Percentiles rank a stretch among this genome's conserved stretches.
Conservation (phyloP, 495 filamentous ascomycete species). For the Xylaria cubensis region DNA sequence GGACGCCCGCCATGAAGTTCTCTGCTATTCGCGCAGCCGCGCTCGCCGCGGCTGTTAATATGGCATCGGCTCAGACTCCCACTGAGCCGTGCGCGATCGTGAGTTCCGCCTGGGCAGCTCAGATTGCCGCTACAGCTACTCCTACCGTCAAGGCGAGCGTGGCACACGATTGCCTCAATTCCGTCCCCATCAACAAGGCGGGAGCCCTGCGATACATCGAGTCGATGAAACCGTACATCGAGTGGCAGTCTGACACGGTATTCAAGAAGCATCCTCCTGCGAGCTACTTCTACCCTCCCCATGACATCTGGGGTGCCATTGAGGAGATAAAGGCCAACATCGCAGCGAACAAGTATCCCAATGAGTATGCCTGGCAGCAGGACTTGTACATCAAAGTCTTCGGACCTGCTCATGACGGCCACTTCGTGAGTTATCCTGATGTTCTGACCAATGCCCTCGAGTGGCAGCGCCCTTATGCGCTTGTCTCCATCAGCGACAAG, state of each 20-base stretch:
- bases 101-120: slow-evolving; percentile 48
- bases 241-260: slow-evolving; percentile 52
- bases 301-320: slow-evolving; percentile 51
- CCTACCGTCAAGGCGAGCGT: slow-evolving; percentile 48
- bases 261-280: slow-evolving; percentile 51
- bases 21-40: slow-evolving; percentile 26
- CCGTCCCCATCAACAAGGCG: slow-evolving; percentile 51
- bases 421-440: slow-evolving; percentile 53
- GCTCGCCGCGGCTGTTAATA: slow-evolving; percentile 22
- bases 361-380: slow-evolving; percentile 51
- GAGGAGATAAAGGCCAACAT: slow-evolving; percentile 45
- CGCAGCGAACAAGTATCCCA: slow-evolving; percentile 46
- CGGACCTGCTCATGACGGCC: slow-evolving; percentile 52
- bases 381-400: slow-evolving; percentile 47
- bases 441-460: slow-evolving; percentile 46
- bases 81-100: slow-evolving; percentile 50
- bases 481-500: slow-evolving; percentile 51
- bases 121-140: slow-evolving; percentile 39
- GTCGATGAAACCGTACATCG: slow-evolving; percentile 49
- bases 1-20: slow-evolving; percentile 23
- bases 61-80: slow-evolving; percentile 27
- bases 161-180: slow-evolving; percentile 54
- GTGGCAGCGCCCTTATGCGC: slow-evolving; percentile 40
- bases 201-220: slow-evolving; percentile 50
- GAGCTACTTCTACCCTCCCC: slow-evolving; percentile 52